Evolutionary conservation across 495 filamentous ascomycete genomes (phyloP), one percentile per base, ranked within the genome.

Genomic region (Neurospora sp.): DNA sequence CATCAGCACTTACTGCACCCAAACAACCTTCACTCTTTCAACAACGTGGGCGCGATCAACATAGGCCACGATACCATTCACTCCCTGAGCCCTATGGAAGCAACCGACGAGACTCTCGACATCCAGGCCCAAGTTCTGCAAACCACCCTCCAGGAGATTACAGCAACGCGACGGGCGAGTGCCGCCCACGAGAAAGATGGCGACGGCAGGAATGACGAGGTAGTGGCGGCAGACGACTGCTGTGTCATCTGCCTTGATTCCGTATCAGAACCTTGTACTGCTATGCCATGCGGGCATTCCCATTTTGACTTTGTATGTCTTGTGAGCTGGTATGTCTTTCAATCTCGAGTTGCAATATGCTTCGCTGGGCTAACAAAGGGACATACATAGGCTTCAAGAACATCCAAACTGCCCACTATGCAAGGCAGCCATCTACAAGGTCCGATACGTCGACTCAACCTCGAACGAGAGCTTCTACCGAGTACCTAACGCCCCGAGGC

Each of bases 251-350:
- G 94, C 79, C 87, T 97, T 69, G 91, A 94, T 72, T 78, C 82
- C 65, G 85, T 97, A 80, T 88, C 90, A 6, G 92, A 95, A 76
- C 82, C 88, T 44, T 91, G 91, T 72, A 82, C 89, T 20, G 89
- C 92, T 5, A 82, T 87, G 44, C 93, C 93, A 20, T 97, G 94
- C 86, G 85, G 86, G 22, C 94, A 97, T 84, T 80, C 86, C 68
- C 89, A 88, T 76, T 97, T 96, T 79, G 93, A 97, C 82, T 94
- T 93, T 79, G 76, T 94, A 14, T 97, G 94, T 77, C 87, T 97
- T 10, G 79, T 92, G 22, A 94, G 88, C 82, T 97, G 94, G 94
- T 65, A 31, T 31, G 53, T 65, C 10, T 35, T 18, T 9, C 27
- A 12, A 9, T 65, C 0, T 9, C 53, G 7, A 37, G 12, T 4